Evolutionary conservation across 2,329 filamentous ascomycete species (phyloP).

Genomic region (Magnaporthiopsis poae): DNA sequence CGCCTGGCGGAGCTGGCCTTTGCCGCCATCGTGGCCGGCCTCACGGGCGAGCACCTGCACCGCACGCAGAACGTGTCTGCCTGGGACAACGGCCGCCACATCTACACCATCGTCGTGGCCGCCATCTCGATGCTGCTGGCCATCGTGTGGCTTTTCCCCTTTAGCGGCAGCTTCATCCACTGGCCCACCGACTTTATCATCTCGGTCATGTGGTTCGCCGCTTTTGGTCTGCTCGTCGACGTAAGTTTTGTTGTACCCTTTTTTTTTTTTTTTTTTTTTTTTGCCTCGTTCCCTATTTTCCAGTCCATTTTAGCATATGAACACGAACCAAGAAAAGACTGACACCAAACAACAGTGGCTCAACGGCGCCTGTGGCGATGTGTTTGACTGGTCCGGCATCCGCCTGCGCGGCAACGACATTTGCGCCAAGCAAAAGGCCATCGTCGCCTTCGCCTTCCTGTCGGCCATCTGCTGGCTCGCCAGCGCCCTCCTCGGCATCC

Average conservation of each 20-base stretch:
- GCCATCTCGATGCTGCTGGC: constrained; percentile 58
- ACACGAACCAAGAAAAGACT: neutral
- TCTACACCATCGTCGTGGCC: constrained; percentile 66
- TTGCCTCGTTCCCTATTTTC: too few species aligned
- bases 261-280: too few species aligned
- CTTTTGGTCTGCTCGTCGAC: constrained; percentile 57
- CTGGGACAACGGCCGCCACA: constrained; percentile 55
- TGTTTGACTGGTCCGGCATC: constrained; percentile 53
- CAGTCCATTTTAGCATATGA: too few species aligned
- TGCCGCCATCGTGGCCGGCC: constrained; percentile 60
- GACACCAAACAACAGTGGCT: constrained; percentile 25
- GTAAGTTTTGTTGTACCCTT: constrained; percentile 28
- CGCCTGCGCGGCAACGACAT: constrained; percentile 32
- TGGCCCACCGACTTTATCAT: constrained; percentile 64
- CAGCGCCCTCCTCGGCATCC: constrained; percentile 47
- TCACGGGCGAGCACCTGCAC: constrained; percentile 58
- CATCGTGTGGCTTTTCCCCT: constrained; percentile 64
- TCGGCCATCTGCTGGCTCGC: constrained; percentile 62
- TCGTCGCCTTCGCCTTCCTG: constrained; percentile 62
- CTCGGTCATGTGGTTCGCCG: constrained; percentile 59
- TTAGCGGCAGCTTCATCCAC: constrained; percentile 55
- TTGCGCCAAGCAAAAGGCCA: constrained; percentile 63
- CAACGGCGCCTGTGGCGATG: constrained; percentile 40
- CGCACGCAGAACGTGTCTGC: constrained; percentile 32
- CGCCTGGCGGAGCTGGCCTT: constrained; percentile 55